These are phyloP conservation scores for Lasiosphaeria miniovina DNA, from an alignment of 495 filamentous ascomycete genomes.

Conservation along the genomic window DNA sequence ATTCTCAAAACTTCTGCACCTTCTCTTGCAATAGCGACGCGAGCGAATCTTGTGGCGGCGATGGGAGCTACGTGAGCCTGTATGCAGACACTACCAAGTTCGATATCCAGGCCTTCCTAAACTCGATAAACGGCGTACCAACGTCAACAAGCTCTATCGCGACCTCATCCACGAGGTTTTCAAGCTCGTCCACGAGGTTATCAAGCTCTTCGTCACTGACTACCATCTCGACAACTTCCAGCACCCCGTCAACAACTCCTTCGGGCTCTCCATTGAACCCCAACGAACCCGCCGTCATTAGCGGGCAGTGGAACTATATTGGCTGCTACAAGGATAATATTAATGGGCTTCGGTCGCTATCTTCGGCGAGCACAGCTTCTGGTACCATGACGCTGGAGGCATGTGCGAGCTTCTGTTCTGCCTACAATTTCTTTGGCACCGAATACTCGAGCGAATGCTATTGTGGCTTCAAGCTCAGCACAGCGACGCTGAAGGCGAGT, in stretches of 20 bases:
- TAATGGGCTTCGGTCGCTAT: slow-evolving; percentile 48
- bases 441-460: slow-evolving; percentile 20
- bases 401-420: slow-evolving; percentile 51
- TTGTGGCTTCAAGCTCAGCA: slow-evolving; percentile 26
- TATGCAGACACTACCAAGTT: slow-evolving; percentile 40
- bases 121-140: not conserved
- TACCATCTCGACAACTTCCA: not conserved
- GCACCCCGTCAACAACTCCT: slow-evolving; percentile 4
- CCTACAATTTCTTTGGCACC: slow-evolving; percentile 31
- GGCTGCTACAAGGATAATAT: slow-evolving; percentile 34
- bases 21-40: slow-evolving; percentile 34
- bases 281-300: not conserved
- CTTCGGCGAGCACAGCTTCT: slow-evolving; percentile 34
- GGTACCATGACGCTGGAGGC: slow-evolving; percentile 49
- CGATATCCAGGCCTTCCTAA: slow-evolving; percentile 12
- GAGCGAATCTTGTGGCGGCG: slow-evolving; percentile 41
- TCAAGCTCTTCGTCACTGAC: not conserved
- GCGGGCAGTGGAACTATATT: slow-evolving; percentile 19
- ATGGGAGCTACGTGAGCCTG: slow-evolving; percentile 38
- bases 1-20: slow-evolving; percentile 30
- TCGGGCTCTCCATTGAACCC: slow-evolving; percentile 6
- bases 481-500: slow-evolving; percentile 7
- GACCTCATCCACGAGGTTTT: too few relatives aligned
- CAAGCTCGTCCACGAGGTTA: too few relatives aligned
- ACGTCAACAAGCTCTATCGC: not conserved